Conservation (phyloP, 257 asterid genomes). For the Rehmannia glutinosa region DNA sequence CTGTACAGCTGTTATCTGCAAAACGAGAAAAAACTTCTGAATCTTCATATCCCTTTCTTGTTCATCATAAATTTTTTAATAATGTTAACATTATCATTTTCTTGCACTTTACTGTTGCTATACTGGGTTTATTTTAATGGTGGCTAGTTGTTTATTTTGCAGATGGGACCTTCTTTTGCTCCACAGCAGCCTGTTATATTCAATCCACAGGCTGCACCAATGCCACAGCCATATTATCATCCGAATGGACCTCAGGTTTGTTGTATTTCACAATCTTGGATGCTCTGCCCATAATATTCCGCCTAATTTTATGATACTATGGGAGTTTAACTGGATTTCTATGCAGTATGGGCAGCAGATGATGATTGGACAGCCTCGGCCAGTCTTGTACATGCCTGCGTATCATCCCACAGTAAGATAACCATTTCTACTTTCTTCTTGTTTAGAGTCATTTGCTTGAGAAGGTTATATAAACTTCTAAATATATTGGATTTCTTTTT, state of each 20-base stretch:
- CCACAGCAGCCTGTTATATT: slow-evolving; percentile 69
- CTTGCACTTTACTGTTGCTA: background rate
- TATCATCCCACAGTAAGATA: slow-evolving; percentile 73
- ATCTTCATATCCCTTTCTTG: background rate
- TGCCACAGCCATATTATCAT: slow-evolving; percentile 78
- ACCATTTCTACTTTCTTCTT: background rate
- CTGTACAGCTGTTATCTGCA: background rate
- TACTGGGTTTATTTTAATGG: slow-evolving; percentile 4
- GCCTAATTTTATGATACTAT: background rate
- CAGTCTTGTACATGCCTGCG: slow-evolving; percentile 75
- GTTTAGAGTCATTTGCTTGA: background rate
- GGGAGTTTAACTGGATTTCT: slow-evolving; percentile 5
- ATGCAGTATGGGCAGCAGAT: slow-evolving; percentile 86
- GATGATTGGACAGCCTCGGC: slow-evolving; percentile 89
- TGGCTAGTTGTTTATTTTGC: slow-evolving; percentile 26
- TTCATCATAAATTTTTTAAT: background rate
- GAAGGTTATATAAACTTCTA: background rate
- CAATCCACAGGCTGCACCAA: slow-evolving; percentile 69
- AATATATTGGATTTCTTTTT: background rate
- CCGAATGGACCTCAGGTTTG: slow-evolving; percentile 92
- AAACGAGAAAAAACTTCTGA: background rate
- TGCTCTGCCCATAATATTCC: slow-evolving; percentile 10
- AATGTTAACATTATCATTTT: background rate
- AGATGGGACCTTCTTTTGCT: slow-evolving; percentile 69
- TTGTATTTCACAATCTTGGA: slow-evolving; percentile 5